These are phyloP conservation scores for Plenodomus lindquistii DNA, from an alignment of 2,329 filamentous ascomycete species.

Conservation along the genomic window DNA sequence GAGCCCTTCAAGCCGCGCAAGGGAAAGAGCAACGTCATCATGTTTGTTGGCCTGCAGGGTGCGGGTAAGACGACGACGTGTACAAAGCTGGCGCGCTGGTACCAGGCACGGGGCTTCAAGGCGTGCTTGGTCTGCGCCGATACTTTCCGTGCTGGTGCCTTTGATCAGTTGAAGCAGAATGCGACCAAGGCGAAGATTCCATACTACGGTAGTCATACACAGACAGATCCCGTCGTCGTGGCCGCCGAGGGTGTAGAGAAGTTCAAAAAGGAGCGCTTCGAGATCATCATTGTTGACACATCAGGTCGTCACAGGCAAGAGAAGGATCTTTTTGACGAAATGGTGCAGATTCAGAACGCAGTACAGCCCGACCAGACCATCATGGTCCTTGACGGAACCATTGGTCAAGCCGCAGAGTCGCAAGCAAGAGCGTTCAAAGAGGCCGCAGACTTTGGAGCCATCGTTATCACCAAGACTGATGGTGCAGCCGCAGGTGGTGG, in stretches of 20 bases:
- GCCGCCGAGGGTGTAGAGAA: conserved; percentile 96
- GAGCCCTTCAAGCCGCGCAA: conserved; percentile 98
- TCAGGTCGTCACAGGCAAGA: conserved; percentile 95
- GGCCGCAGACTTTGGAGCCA: conserved; percentile 93
- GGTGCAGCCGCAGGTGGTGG: conserved; percentile 94
- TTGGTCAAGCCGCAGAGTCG: conserved; percentile 92
- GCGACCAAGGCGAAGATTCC: conserved; percentile 98
- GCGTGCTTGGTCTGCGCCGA: conserved; percentile 94
- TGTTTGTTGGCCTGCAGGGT: conserved; percentile 98
- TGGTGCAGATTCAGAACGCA: conserved; percentile 93
- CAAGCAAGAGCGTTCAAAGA: conserved; percentile 98
- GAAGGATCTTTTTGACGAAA: conserved; percentile 92
- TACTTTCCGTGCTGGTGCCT: conserved; percentile 97
- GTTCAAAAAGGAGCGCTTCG: conserved; percentile 98
- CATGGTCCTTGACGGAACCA: conserved; percentile 95
- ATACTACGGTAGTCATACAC: conserved; percentile 94
- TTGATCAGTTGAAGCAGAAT: conserved; percentile 98
- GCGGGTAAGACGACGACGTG: conserved; percentile 98
- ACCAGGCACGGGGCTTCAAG: conserved; percentile 90
- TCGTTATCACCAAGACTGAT: conserved; percentile 98
- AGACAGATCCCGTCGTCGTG: conserved; percentile 92
- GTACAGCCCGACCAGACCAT: conserved; percentile 95
- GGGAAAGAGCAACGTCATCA: conserved; percentile 94
- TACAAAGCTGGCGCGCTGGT: conserved; percentile 94
- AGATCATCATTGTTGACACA: conserved; percentile 98